A percentile compares a stretch with the other conserved stretches of the same genome.
These are phyloP conservation scores for Zygosaccharomyces rouxii DNA, from an alignment of 805 yeast species.

Conservation along the genomic window DNA sequence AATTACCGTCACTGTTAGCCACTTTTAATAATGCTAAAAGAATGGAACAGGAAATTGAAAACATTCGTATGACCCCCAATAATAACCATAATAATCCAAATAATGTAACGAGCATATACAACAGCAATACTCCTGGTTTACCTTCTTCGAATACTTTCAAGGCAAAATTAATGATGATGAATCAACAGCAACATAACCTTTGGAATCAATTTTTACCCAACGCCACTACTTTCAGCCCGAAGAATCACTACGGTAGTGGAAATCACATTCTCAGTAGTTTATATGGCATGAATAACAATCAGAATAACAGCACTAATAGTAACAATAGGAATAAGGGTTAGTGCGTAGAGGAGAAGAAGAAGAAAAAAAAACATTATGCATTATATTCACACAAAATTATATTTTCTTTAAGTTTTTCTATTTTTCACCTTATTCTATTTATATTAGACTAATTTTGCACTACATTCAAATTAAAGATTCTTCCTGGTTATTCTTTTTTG, in stretches of 20 bases:
- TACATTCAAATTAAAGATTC: constrained; percentile 26
- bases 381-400: not conserved
- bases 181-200: constrained; percentile 7
- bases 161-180: constrained; percentile 13
- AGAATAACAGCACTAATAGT: not conserved
- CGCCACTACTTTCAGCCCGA: not conserved
- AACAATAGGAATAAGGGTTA: not conserved
- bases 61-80: constrained; percentile 12
- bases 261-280: constrained; percentile 18
- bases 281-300: constrained; percentile 10
- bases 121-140: not conserved
- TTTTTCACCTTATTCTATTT: constrained; percentile 1
- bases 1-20: constrained; percentile 59
- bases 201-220: constrained; percentile 8
- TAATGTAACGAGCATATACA: not conserved
- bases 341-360: not conserved
- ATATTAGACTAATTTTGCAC: constrained; percentile 1
- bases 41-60: constrained; percentile 48
- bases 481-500: constrained; percentile 15
- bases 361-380: not conserved
- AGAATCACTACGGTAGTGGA: constrained; percentile 8
- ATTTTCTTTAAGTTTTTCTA: not conserved
- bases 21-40: constrained; percentile 63
- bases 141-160: constrained; percentile 7
- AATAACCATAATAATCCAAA: not conserved